Evolutionary conservation across 2,329 filamentous ascomycete genomes (phyloP), one percentile per base, ranked within the genome.

Genomic region (Trichoderma breve): DNA sequence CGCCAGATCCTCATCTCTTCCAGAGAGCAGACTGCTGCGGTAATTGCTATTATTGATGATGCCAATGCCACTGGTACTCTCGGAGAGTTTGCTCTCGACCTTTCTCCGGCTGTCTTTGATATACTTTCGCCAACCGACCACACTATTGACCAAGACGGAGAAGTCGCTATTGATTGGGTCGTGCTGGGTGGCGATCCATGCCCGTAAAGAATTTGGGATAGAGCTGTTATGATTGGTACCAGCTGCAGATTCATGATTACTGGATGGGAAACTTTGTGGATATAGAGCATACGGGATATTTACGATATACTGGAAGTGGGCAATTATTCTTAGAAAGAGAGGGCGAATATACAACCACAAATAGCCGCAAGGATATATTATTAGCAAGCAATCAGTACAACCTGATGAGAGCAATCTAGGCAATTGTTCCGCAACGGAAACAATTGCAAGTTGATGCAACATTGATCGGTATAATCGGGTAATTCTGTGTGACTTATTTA

Each of bases 51-150:
- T 6, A 66, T 66, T 1, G 63, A 66, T 1, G 63, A 66, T 18
- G 63, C 63, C 12, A 66, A 66, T 36, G 63, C 63, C 2, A 66
- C 63, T 34, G 43, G 43, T 14, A n/a, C 12, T 18, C 43, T 66
- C 3, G 43, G 63, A 24, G 18, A 66, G 21, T 66, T 55, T 36
- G 63, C 63, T 34, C 63, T 66, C 6, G 63, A 66, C 30, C 30
- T 66, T 30, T 66, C 63, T 34, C 63, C 63, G 3, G 63, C 63
- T 11, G 63, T 66, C 12, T 66, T 66, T 26, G 63, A 66, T 36
- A 66, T 66, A 4, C 63, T 66, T 26, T 66, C 63, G 4, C 63
- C 63, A 53, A 66, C 63, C 14, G 47, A 24, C n/a, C 63, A 55
- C 47, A 53, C 63, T 3, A 26, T 66, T 24, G 63, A 66, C 5